Base-by-base conservation (phyloP, 2,329 filamentous ascomycete genomes). In the Colletotrichum agaves region DNA sequence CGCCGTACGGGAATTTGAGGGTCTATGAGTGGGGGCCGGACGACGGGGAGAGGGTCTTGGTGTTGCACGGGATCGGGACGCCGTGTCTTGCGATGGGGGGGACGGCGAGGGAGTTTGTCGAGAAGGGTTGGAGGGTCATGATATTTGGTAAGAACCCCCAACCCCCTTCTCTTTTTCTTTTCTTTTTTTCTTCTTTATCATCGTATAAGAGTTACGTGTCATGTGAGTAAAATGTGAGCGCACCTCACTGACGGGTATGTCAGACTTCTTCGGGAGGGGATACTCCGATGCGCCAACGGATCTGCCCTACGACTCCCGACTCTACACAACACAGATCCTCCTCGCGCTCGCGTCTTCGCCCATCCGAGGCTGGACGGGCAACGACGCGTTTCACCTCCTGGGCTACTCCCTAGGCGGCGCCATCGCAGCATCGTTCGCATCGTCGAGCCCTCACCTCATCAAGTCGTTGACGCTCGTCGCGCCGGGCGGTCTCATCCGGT, bases 381-480 rank as follows among this genome's bases (percentile, higher is more conserved):
- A 81, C 58, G 80, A 80, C 7, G 84, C 83, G 59, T 95, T 96
- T 77, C 87, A 89, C 68, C 80, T 97, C 5, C 79, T 94, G 3
- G 93, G 93, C 2, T 97, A 96, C 77, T 94, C 91, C 0, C 83
- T 97, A 0, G 93, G 93, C 50, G 93, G 93, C 39, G 91, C 90
- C 13, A 86, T 97, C 44, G 85, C 87, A 1, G 89, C 88, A 10
- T 84, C 88, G 19, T 95, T 96, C 74, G 86, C 91, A 1, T 84
- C 86, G 1, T 88, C 88, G 74, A 92, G 93, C 73, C 88, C 91
- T 0, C 78, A 87, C 41, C 80, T 91, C 44, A 79, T 95, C 12
- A 83, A 84, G 6, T 88, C 86, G 4, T 80, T 94, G 15, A 82
- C 89, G 4, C 83, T 94, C 17, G 78, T 95, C 43, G 90, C 91